Evolutionary conservation across 208 protist species (phyloP), one percentile per base, ranked within the genome.

Genomic region (Polymyxa betae): DNA sequence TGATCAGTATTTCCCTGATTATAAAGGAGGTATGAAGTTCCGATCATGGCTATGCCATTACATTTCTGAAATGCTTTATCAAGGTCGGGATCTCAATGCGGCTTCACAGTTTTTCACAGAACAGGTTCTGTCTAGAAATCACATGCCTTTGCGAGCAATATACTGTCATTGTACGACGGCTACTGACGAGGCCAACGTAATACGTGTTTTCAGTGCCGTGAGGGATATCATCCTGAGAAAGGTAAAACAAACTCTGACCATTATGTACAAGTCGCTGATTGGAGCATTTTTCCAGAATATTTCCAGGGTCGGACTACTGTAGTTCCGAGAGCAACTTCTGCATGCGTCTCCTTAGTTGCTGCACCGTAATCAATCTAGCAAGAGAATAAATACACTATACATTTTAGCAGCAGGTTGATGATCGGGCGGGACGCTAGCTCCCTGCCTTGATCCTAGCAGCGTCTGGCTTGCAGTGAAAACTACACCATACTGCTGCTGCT

Each of bases 101-200:
- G 72, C 72, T 12, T 5, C 72, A 5, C 5, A 82, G 16, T 82
- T 82, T 43, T 82, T 82, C 72, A 82, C 5, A n/a, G 72, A 82
- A n/a, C 72, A 45, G 12, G 72, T 82, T 43, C n/a, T 82, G 10
- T 5, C 72, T n/a, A 5, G 72, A 43, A 82, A 82, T 43, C 72
- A 43, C n/a, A 82, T n/a, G 16, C 72, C 72, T 20, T 40, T 43
- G 32, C 5, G 88, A 44, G 49, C 16, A 5, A 89, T 89, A 20
- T 89, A 89, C 32, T 77, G 88, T 32, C 88, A 89, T 45, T 35
- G 60, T 5, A 89, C 88, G 16, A 77, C 5, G 16, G 88, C 88
- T n/a, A 89, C 88, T 20, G 88, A 89, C 54, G 49, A 89, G n/a
- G 88, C 46, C 46, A 89, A 89, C 72, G 72, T 82, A 5, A 82